Base-by-base conservation (phyloP, 169 alveolate species). In the Pseudocohnilembus persalinus region DNA sequence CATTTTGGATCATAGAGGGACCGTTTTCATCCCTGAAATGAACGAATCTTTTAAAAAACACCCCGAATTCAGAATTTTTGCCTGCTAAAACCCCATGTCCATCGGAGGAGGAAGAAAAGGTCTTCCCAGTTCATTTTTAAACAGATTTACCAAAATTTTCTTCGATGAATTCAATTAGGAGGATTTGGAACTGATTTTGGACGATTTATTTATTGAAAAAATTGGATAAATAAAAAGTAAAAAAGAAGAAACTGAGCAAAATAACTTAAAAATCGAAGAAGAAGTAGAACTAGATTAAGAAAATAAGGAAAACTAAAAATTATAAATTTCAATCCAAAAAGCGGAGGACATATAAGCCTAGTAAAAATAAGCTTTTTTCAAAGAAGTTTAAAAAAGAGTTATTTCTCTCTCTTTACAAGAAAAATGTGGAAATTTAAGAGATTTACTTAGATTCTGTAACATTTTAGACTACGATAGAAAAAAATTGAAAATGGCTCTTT, bases 71-170 rank as follows among this genome's bases (percentile, higher is more conserved):
- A 96, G 99, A 80, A 94, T 99, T 33, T 99, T 99, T 90, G 99
- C 99, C 20, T 95, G 99, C 25, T 99, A 99, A 90, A 99, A 99
- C 90, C 99, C 99, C 0, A 98, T 97, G 25, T 93, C 92, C 33
- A 97, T 95, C 31, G 99, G 99, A 20, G 99, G 99, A 32, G 99
- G 99, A 11, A 97, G 99, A 73, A 99, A 99, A 89, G 98, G 99
- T 33, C 94, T 99, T 31, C 99, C 99, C 0, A 97, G 97, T 90
- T 98, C 99, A 63, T 99, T 99, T 84, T 91, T 99, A 83, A 99
- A 99, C 92, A 96, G 99, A 83, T 99, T 99, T 92, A 97, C 98
- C 35, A 98, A 97, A 89, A 96, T 99, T 29, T 96, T 96, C 85
- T 95, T 98, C 34, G 95, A 95, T 31, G 98, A 96, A 34, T 90